These are phyloP conservation scores for Coemansia sp. DNA, from an alignment of 371 early-diverging fungal genomes.

Conservation along the genomic window DNA sequence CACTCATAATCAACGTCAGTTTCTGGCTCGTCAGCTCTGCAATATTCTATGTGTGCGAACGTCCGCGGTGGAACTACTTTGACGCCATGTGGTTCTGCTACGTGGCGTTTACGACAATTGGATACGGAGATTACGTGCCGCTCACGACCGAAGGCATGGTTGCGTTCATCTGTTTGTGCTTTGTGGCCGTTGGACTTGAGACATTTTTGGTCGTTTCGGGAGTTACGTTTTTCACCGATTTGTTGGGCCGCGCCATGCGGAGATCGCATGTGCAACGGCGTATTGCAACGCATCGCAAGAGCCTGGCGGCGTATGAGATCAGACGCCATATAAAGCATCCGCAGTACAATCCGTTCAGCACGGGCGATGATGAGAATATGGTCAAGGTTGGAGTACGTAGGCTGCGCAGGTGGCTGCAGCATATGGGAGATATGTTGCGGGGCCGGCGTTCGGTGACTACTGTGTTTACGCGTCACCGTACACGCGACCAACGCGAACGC, in stretches of 20 bases:
- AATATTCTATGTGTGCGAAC: slow-evolving; percentile 44
- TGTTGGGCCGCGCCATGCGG: slow-evolving; percentile 20
- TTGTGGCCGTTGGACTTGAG: slow-evolving; percentile 52
- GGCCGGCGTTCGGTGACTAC: slow-evolving; percentile 14
- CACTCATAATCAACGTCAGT: slow-evolving; percentile 30
- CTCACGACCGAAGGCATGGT: slow-evolving; percentile 45
- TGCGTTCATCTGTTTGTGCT: slow-evolving; percentile 47
- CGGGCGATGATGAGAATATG: slow-evolving; percentile 33
- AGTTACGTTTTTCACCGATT: slow-evolving; percentile 37
- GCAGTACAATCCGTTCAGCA: slow-evolving; percentile 46
- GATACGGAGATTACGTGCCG: slow-evolving; percentile 48
- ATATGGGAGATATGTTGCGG: slow-evolving; percentile 13
- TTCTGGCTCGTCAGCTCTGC: slow-evolving; percentile 40
- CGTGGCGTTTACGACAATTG: slow-evolving; percentile 52
- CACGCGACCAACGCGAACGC: slow-evolving; percentile 20
- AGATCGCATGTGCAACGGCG: slow-evolving; percentile 39
- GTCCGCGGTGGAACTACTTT: slow-evolving; percentile 43
- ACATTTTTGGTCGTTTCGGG: slow-evolving; percentile 49
- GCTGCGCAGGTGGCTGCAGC: slow-evolving; percentile 14
- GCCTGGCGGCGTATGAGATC: slow-evolving; percentile 47
- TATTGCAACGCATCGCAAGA: slow-evolving; percentile 35
- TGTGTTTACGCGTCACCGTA: slow-evolving; percentile 9
- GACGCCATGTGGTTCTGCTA: slow-evolving; percentile 52
- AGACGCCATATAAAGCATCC: slow-evolving; percentile 51
- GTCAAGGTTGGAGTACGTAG: slow-evolving; percentile 21